A percentile compares a stretch with the other conserved stretches of the same genome.
Evolutionary conservation across 2,329 filamentous ascomycete genomes (phyloP).

Genomic region (Talaromyces sp.): DNA sequence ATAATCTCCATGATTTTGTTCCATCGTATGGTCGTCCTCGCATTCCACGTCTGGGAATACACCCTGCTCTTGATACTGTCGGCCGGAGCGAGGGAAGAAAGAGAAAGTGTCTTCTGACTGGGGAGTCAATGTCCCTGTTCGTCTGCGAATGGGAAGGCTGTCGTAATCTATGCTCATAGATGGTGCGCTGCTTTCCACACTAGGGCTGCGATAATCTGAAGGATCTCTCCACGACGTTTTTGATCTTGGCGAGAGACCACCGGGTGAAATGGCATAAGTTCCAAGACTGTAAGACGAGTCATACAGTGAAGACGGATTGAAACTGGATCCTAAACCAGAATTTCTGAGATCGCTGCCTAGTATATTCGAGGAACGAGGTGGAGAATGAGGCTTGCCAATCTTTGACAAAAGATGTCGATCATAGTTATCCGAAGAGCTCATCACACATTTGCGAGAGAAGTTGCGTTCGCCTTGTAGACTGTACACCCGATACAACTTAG

Average conservation of each 20-base stretch:
- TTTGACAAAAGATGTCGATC: slow-evolving; percentile 61
- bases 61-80: slow-evolving; percentile 62
- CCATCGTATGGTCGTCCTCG: slow-evolving; percentile 34
- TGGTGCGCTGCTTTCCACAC: slow-evolving; percentile 41
- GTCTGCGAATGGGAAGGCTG: slow-evolving; percentile 40
- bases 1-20: not conserved
- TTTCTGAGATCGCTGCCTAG: slow-evolving; percentile 30
- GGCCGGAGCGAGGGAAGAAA: slow-evolving; percentile 51
- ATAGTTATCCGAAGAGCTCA: slow-evolving; percentile 60
- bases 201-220: slow-evolving; percentile 42
- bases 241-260: slow-evolving; percentile 40
- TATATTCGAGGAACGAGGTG: slow-evolving; percentile 44
- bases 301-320: slow-evolving; percentile 9
- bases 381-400: slow-evolving; percentile 59
- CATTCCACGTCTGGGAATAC: slow-evolving; percentile 51
- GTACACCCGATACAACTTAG: slow-evolving; percentile 10
- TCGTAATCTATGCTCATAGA: slow-evolving; percentile 42
- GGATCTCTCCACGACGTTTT: slow-evolving; percentile 42
- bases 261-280: slow-evolving; percentile 36
- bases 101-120: slow-evolving; percentile 51
- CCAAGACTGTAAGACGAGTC: slow-evolving; percentile 30
- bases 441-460: slow-evolving; percentile 56
- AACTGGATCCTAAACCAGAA: slow-evolving; percentile 24
- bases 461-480: slow-evolving; percentile 60
- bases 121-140: slow-evolving; percentile 48